These are phyloP conservation scores for Strobilomyces dryophilus DNA, from an alignment of 768 basidiomycete species.

Conservation along the genomic window DNA sequence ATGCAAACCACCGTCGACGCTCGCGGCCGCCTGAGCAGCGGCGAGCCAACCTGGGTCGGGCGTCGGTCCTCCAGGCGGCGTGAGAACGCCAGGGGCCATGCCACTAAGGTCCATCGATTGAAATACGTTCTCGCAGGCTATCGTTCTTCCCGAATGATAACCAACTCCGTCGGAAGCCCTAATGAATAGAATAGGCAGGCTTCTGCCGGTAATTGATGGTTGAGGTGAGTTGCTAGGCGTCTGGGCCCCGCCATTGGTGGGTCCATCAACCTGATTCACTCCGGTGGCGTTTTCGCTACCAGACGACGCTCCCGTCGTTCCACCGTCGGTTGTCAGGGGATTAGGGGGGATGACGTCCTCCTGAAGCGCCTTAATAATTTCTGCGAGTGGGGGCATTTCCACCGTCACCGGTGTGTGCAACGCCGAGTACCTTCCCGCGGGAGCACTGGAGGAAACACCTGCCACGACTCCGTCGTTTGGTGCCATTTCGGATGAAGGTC, in stretches of 20 bases:
- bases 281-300: constrained; percentile 19
- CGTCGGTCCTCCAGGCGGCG: constrained; percentile 39
- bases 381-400: constrained; percentile 73
- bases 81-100: constrained; percentile 42
- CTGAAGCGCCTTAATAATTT: constrained; percentile 75
- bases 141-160: constrained; percentile 82
- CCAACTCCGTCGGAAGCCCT: constrained; percentile 81
- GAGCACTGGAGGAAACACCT: constrained; percentile 18
- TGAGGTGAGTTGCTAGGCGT: constrained; percentile 30
- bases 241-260: constrained; percentile 20
- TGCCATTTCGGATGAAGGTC: constrained; percentile 32
- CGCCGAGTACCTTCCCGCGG: constrained; percentile 49
- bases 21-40: constrained; percentile 66
- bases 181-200: constrained; percentile 76
- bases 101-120: constrained; percentile 60
- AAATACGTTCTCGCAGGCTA: constrained; percentile 80
- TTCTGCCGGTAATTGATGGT: constrained; percentile 60
- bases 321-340: constrained; percentile 31
- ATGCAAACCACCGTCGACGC: constrained; percentile 60
- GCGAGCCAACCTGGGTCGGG: constrained; percentile 69
- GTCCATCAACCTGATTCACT: constrained; percentile 29
- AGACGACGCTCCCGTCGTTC: constrained; percentile 31
- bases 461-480: constrained; percentile 21
- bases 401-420: constrained; percentile 81
- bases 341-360: constrained; percentile 56